phyloP scores from a whole-genome alignment of 352 stramenopile species.

The Globisporangium viniferum region DNA sequence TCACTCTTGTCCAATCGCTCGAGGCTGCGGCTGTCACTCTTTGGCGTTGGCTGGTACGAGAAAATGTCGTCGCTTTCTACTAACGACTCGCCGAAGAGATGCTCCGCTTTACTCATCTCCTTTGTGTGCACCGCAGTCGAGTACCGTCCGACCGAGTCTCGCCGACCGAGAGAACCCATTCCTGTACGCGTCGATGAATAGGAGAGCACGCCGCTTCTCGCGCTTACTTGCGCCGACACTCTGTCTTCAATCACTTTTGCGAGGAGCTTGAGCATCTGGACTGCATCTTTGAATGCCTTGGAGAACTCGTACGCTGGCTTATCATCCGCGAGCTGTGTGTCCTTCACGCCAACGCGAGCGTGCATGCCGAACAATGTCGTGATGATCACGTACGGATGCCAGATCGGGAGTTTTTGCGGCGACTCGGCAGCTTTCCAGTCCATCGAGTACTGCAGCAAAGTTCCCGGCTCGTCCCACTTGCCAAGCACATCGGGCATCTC shows the following conservation, averaged over 20 bases:
- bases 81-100: constrained; percentile 40
- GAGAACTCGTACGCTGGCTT: constrained; percentile 60
- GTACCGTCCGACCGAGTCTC: constrained; percentile 68
- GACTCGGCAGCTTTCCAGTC: constrained; percentile 72
- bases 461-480: constrained; percentile 81
- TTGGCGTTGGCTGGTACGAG: constrained; percentile 10
- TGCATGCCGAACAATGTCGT: constrained; percentile 86
- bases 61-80: constrained; percentile 17
- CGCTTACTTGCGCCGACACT: constrained; percentile 54
- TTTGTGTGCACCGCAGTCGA: constrained; percentile 63
- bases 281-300: constrained; percentile 70
- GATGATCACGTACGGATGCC: constrained; percentile 81
- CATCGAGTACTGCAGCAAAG: constrained; percentile 64
- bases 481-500: constrained; percentile 75
- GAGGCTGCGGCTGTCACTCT: neutral
- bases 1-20: constrained; percentile 19
- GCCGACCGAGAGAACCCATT: constrained; percentile 17
- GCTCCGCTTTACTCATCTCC: constrained; percentile 68
- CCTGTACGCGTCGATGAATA: constrained; percentile 29
- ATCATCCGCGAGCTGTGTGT: constrained; percentile 71
- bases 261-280: constrained; percentile 83
- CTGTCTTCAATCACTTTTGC: constrained; percentile 69
- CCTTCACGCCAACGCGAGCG: constrained; percentile 71
- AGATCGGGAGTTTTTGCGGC: constrained; percentile 76
- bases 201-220: constrained; percentile 52